Conservation (phyloP, 371 early-diverging fungal genomes). For the Lichtheimia hyalospora region DNA sequence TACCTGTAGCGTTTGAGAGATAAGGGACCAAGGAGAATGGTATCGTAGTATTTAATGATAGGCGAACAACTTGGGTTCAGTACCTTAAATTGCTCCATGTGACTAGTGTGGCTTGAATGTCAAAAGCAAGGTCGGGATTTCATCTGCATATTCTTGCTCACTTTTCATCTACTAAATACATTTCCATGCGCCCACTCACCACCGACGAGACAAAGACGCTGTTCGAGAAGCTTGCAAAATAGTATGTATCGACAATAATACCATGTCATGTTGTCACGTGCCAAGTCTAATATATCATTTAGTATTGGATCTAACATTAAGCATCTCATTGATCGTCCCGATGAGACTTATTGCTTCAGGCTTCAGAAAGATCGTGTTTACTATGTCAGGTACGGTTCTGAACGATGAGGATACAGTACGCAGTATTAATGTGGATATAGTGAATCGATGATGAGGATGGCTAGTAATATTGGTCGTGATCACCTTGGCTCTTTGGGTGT, state of each 20-base stretch:
- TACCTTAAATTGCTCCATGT: too few species aligned
- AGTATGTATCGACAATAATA: slow-evolving; percentile 55
- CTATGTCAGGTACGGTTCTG: slow-evolving; percentile 76
- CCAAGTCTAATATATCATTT: background rate
- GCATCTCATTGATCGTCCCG: slow-evolving; percentile 92
- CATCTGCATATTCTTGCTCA: background rate
- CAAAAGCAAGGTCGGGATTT: background rate
- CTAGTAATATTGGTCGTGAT: slow-evolving; percentile 84
- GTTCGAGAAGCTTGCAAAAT: slow-evolving; percentile 96
- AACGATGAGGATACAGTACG: background rate
- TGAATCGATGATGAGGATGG: slow-evolving; percentile 88
- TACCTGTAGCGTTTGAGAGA: too few species aligned
- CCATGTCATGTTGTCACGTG: background rate
- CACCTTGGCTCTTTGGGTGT: slow-evolving; percentile 90
- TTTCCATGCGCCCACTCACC: slow-evolving; percentile 91
- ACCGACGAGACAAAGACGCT: slow-evolving; percentile 94
- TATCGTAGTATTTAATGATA: too few species aligned
- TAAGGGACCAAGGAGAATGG: too few species aligned
- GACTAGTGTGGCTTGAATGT: background rate
- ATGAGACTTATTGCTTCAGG: slow-evolving; percentile 95
- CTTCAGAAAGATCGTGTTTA: slow-evolving; percentile 92
- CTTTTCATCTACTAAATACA: background rate
- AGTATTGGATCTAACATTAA: slow-evolving; percentile 95
- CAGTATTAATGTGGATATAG: slow-evolving; percentile 31
- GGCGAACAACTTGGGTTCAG: too few species aligned